Conservation (phyloP, 2,329 filamentous ascomycete genomes). For the Chlorencoelia australis region DNA sequence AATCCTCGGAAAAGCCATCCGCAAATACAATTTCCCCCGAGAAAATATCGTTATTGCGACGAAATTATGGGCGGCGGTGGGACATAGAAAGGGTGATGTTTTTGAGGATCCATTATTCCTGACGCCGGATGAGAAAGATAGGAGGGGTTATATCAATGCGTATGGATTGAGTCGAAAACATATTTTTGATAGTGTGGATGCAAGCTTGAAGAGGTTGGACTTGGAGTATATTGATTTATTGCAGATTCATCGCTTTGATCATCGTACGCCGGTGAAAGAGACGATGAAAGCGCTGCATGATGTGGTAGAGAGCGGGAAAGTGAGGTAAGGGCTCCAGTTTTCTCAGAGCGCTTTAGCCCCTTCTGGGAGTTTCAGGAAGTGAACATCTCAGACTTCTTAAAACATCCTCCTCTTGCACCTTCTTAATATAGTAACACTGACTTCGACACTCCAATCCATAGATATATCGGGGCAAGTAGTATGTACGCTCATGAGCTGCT, state of each 20-base stretch:
- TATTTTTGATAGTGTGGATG: constrained; percentile 55
- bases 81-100: constrained; percentile 3
- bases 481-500: constrained; percentile 15
- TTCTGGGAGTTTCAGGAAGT: no score
- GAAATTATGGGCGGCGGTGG: constrained; percentile 39
- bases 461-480: constrained; percentile 38
- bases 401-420: no score
- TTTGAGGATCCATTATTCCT: constrained; percentile 8
- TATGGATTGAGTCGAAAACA: constrained; percentile 50
- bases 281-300: constrained; percentile 52
- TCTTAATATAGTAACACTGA: no score
- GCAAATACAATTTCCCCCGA: constrained; percentile 53
- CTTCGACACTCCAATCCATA: no score
- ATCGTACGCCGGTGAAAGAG: constrained; percentile 40
- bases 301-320: constrained; percentile 45
- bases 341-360: no score
- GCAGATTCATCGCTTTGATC: constrained; percentile 49
- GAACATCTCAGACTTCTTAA: no score
- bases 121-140: constrained; percentile 25
- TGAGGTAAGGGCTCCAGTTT: no score
- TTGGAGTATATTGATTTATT: constrained; percentile 39
- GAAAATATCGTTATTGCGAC: constrained; percentile 54
- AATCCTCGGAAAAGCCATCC: constrained; percentile 42
- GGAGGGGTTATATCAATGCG: constrained; percentile 34
- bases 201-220: constrained; percentile 41